Conservation (phyloP, 2,329 filamentous ascomycete species). For the Teratosphaeria gauchensis region DNA sequence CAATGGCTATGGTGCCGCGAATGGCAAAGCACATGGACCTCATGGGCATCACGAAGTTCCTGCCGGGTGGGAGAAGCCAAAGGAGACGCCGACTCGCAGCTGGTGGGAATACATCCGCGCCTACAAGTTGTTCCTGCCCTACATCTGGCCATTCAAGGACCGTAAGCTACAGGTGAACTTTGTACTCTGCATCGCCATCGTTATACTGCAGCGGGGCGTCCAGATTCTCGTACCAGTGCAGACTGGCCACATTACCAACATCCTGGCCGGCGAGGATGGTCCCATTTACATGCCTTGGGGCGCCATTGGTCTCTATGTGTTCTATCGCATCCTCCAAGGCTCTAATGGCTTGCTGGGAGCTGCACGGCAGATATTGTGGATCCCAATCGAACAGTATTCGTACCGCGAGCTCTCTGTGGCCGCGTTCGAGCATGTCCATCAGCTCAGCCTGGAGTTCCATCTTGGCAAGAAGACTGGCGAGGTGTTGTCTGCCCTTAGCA, state of each 20-base stretch:
- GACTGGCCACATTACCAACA: conserved; percentile 68
- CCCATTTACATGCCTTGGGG: conserved; percentile 55
- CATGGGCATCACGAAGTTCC: conserved; percentile 26
- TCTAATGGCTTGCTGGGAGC: conserved; percentile 80
- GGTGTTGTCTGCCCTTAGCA: conserved; percentile 88
- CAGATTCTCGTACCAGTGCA: conserved; percentile 81
- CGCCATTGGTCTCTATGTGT: conserved; percentile 65
- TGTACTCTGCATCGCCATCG: conserved; percentile 68
- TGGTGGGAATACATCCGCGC: conserved; percentile 96
- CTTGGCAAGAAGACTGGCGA: conserved; percentile 94
- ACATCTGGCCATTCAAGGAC: conserved; percentile 87
- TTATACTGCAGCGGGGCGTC: conserved; percentile 70
- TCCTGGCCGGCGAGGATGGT: conserved; percentile 52
- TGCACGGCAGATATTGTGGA: conserved; percentile 76
- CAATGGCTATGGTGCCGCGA: conserved; percentile 41
- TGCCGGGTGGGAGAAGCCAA: conserved; percentile 80
- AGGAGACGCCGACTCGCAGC: conserved; percentile 72
- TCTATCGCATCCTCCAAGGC: conserved; percentile 75
- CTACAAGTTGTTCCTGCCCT: conserved; percentile 90
- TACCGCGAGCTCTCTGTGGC: conserved; percentile 90
- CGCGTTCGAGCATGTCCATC: conserved; percentile 94
- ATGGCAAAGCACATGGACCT: conserved; percentile 36
- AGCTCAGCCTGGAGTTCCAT: conserved; percentile 90
- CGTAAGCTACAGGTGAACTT: conserved; percentile 66
- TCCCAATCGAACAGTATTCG: conserved; percentile 92